Evolutionary conservation across 2,329 filamentous ascomycete species (phyloP).

Genomic region (Venturia carpophila): DNA sequence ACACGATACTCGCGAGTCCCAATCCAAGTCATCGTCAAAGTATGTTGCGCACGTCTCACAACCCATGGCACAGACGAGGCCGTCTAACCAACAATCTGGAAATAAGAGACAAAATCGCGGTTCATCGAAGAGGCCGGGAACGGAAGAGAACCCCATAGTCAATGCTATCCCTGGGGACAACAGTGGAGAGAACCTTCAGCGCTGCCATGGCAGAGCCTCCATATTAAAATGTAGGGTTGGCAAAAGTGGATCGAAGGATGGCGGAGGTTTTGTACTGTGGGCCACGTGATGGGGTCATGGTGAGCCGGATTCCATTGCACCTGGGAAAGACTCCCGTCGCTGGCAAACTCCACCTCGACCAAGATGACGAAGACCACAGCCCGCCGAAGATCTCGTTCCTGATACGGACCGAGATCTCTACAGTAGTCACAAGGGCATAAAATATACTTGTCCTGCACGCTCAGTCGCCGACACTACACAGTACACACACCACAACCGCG

Average conservation of each 20-base stretch:
- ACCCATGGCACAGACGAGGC: slow-evolving; percentile 1
- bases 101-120: neutral
- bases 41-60: slow-evolving; percentile 6
- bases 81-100: neutral
- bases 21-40: neutral
- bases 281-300: neutral
- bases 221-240: neutral
- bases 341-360: too few relatives aligned
- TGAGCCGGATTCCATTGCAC: too few relatives aligned
- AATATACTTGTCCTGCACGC: neutral
- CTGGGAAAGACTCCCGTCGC: too few relatives aligned
- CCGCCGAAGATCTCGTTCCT: neutral
- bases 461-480: too few relatives aligned
- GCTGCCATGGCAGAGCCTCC: slow-evolving; percentile 8
- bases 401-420: neutral
- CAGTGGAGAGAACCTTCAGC: slow-evolving; percentile 13
- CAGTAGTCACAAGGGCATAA: neutral
- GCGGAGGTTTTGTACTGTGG: neutral
- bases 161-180: neutral
- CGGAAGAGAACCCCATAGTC: slow-evolving; percentile 8
- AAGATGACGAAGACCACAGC: too few relatives aligned
- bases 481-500: neutral
- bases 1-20: neutral
- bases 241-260: neutral
- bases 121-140: slow-evolving; percentile 7